Evolutionary conservation across 2,329 filamentous ascomycete genomes (phyloP), one percentile per base, ranked within the genome.

Genomic region (Aureobasidium melanogenum): DNA sequence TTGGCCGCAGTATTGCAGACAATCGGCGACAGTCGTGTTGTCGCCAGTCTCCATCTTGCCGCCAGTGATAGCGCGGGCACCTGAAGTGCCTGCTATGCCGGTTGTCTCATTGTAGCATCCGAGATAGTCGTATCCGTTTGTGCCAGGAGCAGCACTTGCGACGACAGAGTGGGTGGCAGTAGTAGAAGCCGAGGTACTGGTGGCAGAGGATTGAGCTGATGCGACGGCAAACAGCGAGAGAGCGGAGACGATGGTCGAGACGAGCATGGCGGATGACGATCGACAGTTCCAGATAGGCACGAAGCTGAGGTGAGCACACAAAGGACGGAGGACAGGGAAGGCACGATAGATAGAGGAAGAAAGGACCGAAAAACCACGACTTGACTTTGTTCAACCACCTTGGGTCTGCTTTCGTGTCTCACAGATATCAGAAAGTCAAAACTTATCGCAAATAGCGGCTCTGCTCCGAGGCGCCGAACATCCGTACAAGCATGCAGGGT

Each of bases 91-190:
- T 3, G 61, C 26, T 32, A 68, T 50, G 15, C 62, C 59, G n/a
- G 75, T 78, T 2, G 82, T 84, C 68, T 85, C 83, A 66, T 83
- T 82, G 73, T 73, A 84, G 73, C 83, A 86, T 61, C 83, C 83
- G n/a, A 71, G 68, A 70, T 84, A 84, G 17, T 60, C 64, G 72
- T 83, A 84, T 46, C 68, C 67, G 17, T 60, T 39, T 8, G 44
- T 26, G 32, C 64, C 62, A 14, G 61, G 28, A n/a, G 50, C 61
- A 34, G 24, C 44, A 17, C 32, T 15, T 12, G 52, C 8, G 65
- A 47, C 12, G 63, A 69, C 46, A 64, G 68, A 64, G 17, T 67
- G 14, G 4, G 34, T 32, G 30, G 62, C 65, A 28, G 69, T 50
- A 15, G 69, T 67, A 10, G 69, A 67, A 19, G 67, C 70, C 17